Evolutionary conservation across 2,329 filamentous ascomycete species (phyloP).

Genomic region (Cladosporium sp.): DNA sequence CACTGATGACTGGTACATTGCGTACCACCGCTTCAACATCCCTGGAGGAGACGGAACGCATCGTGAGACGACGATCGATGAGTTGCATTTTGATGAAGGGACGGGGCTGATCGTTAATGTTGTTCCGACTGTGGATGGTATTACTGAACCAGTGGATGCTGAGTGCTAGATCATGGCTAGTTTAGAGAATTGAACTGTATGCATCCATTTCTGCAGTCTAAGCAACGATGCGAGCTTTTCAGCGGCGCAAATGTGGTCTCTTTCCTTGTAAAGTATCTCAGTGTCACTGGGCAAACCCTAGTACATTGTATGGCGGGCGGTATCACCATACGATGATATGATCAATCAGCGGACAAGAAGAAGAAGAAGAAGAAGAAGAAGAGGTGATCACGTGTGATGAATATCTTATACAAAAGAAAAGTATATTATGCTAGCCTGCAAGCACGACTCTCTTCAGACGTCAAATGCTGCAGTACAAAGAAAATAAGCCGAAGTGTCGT

Average conservation of each 20-base stretch:
- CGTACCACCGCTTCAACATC: conserved; percentile 53
- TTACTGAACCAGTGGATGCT: background rate
- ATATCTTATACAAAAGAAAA: conserved; percentile 4
- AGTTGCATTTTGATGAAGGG: conserved; percentile 42
- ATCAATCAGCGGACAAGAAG: too few relatives aligned
- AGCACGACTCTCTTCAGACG: background rate
- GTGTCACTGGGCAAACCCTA: background rate
- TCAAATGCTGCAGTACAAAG: background rate
- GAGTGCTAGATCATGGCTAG: background rate
- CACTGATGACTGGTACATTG: conserved; percentile 55
- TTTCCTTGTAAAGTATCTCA: too few relatives aligned
- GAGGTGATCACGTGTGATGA: background rate
- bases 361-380: background rate
- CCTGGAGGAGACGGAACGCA: conserved; percentile 49
- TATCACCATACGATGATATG: too few relatives aligned
- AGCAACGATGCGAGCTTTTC: too few relatives aligned
- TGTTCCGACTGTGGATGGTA: conserved; percentile 41
- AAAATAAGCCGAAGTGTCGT: conserved; percentile 11
- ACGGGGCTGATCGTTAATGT: conserved; percentile 44
- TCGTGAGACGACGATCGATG: conserved; percentile 49
- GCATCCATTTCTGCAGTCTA: too few relatives aligned
- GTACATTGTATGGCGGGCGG: background rate
- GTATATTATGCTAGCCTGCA: conserved; percentile 3
- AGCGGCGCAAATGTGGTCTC: too few relatives aligned
- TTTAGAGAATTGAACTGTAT: background rate